A percentile compares a stretch with the other conserved stretches of the same genome.
Conservation (phyloP, 345 rosid species). For the Adansonia digitata region DNA sequence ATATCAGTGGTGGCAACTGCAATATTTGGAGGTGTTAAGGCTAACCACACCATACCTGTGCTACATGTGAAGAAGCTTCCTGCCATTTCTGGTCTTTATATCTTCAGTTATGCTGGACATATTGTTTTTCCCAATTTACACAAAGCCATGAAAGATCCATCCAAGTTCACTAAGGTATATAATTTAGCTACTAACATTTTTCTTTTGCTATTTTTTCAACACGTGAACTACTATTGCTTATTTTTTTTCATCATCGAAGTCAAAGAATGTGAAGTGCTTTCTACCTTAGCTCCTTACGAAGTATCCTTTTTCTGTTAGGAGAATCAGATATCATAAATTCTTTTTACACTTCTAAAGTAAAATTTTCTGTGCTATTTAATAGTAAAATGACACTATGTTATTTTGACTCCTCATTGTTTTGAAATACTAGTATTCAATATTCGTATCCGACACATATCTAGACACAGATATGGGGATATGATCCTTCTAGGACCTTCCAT, state of each 20-base stretch:
- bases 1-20: slow-evolving; percentile 52
- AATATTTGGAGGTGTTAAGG: slow-evolving; percentile 39
- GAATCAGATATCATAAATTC: not conserved
- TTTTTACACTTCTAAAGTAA: not conserved
- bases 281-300: not conserved
- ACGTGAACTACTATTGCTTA: not conserved
- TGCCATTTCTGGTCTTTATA: slow-evolving; percentile 56
- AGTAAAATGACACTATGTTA: not conserved
- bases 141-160: slow-evolving; percentile 72
- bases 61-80: slow-evolving; percentile 50
- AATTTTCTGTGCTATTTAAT: not conserved
- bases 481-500: too few relatives aligned
- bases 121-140: slow-evolving; percentile 70
- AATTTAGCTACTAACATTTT: not conserved
- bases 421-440: too few relatives aligned
- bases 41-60: slow-evolving; percentile 38
- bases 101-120: slow-evolving; percentile 69
- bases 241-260: not conserved
- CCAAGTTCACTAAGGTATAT: slow-evolving; percentile 68
- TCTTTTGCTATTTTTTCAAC: not conserved
- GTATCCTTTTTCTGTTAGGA: not conserved
- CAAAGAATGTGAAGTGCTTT: not conserved
- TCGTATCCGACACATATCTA: too few relatives aligned
- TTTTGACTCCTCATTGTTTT: too few relatives aligned
- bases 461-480: too few relatives aligned